These are phyloP conservation scores for Pyricularia pennisetigena DNA, from an alignment of 2,329 filamentous ascomycete species.

Conservation along the genomic window DNA sequence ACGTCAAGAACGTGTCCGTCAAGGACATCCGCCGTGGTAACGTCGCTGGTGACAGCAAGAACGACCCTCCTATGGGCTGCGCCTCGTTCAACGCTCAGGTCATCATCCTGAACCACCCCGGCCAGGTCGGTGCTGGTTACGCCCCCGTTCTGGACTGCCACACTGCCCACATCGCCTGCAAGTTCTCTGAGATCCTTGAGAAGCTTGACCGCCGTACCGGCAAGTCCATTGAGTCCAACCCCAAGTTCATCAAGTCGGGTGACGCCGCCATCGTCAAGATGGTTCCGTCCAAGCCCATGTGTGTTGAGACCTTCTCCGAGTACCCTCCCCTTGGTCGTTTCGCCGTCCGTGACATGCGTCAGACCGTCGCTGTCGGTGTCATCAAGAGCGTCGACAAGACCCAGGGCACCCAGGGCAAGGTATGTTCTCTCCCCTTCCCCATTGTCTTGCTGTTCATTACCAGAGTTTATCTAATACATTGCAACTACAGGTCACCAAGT, in stretches of 20 bases:
- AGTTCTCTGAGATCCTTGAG: constrained; percentile 98
- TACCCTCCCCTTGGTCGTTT: constrained; percentile 99
- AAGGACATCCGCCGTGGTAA: constrained; percentile 99
- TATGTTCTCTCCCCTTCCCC: constrained; percentile 20
- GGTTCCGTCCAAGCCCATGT: constrained; percentile 99
- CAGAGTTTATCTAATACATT: constrained; percentile 6
- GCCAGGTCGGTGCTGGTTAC: constrained; percentile 98
- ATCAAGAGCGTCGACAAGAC: constrained; percentile 79
- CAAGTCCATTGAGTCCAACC: constrained; percentile 82
- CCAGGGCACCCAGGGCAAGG: constrained; percentile 47
- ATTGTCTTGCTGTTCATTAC: too few relatives aligned
- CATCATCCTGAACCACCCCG: constrained; percentile 99
- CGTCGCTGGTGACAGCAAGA: constrained; percentile 99
- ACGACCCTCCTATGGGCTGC: constrained; percentile 83
- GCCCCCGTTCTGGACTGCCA: constrained; percentile 99
- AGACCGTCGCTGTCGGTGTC: constrained; percentile 88
- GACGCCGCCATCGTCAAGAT: constrained; percentile 99
- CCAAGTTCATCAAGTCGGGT: constrained; percentile 99
- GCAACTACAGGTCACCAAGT: constrained; percentile 47
- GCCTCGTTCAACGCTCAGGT: constrained; percentile 99
- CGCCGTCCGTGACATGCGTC: constrained; percentile 97
- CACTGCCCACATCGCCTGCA: constrained; percentile 99
- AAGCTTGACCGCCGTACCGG: constrained; percentile 99
- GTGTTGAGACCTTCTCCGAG: constrained; percentile 99
- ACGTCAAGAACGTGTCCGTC: constrained; percentile 99